phyloP scores from a whole-genome alignment of 768 basidiomycete genomes.

The Serpula lacrymans region DNA sequence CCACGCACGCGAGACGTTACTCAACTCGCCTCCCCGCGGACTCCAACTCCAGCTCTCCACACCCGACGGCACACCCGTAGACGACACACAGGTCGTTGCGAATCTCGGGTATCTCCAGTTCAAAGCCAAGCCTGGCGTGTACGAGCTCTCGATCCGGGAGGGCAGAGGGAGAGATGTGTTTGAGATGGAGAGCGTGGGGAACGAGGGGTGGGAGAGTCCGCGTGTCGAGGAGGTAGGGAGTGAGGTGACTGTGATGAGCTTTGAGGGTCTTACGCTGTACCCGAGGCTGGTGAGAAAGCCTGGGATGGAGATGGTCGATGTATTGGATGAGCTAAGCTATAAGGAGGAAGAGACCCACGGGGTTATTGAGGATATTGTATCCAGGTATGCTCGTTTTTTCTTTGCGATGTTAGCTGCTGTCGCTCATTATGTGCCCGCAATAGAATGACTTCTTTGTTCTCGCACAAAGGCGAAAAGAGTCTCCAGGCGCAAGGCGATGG shows the following conservation, averaged over 20 bases:
- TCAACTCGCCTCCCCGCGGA: slow-evolving; percentile 77
- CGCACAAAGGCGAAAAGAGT: slow-evolving; percentile 20
- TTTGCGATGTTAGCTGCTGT: not conserved
- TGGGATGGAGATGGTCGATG: slow-evolving; percentile 82
- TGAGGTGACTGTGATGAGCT: slow-evolving; percentile 79
- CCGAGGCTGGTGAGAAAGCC: slow-evolving; percentile 67
- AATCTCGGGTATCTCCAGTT: slow-evolving; percentile 97
- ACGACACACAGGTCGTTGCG: slow-evolving; percentile 89
- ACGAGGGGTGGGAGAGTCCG: slow-evolving; percentile 84
- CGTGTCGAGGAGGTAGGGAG: slow-evolving; percentile 64
- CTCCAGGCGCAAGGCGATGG: slow-evolving; percentile 24
- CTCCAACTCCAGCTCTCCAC: slow-evolving; percentile 81
- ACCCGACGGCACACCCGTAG: slow-evolving; percentile 44
- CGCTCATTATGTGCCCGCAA: slow-evolving; percentile 7
- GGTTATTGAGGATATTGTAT: slow-evolving; percentile 45
- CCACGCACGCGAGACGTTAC: slow-evolving; percentile 74
- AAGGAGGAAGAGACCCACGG: slow-evolving; percentile 31
- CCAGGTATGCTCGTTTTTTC: slow-evolving; percentile 40
- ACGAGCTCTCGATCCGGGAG: slow-evolving; percentile 74
- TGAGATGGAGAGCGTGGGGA: slow-evolving; percentile 80
- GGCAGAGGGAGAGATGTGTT: slow-evolving; percentile 83
- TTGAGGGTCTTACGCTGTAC: slow-evolving; percentile 87
- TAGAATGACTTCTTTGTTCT: slow-evolving; percentile 48
- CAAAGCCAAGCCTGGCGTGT: slow-evolving; percentile 88
- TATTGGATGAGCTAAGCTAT: slow-evolving; percentile 50